Evolutionary conservation across 352 stramenopile genomes (phyloP), one percentile per base, ranked within the genome.

Genomic region (Thraustochytrium striatum): DNA sequence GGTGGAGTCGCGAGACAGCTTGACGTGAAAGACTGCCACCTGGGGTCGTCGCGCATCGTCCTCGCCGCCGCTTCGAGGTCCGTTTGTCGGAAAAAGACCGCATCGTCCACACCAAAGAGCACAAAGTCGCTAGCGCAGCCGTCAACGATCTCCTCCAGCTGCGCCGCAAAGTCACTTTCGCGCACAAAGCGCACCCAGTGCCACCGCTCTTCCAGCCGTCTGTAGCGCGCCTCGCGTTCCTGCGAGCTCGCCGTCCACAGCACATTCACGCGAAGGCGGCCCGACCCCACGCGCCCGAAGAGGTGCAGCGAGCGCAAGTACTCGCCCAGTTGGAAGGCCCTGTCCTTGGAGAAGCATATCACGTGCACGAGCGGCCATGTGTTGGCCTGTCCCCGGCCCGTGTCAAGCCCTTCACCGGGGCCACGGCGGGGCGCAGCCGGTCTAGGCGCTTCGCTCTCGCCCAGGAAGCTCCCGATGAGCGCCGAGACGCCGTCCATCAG

Each of bases 1-100:
- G 72, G 85, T 89, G 72, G 93, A 92, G 70, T 87, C 89, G 25
- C 87, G 87, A 41, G 90, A 84, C 33, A 94, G 85, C 57, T 91
- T 91, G 16, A 91, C 59, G 47, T 94, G 84, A 72, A 94, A 90
- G 35, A 82, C 84, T 13, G n/a, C 65, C n/a, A 75, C 39, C 41
- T 32, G 5, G 65, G 3, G 19, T 75, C 65, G 16, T 50, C 61
- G 8, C 53, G 50, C 19, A 86, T 50, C 30, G 85, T 72, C 8
- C 73, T 35, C 21, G 83, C 72, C 39, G 84, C 82, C 47, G 85
- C 83, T 33, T 78, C 81, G 61, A 89, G 78, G 11, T 89, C 85
- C 28, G 89, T 55, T 58, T 83, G 73, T 36, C 88, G 80, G 73
- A 87, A 89, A 79, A 86, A 89, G 47, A 90, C 87, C 50, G 86